Evolutionary conservation across 2,329 filamentous ascomycete species (phyloP).

Genomic region (Sclerotinia trifoliorum): DNA sequence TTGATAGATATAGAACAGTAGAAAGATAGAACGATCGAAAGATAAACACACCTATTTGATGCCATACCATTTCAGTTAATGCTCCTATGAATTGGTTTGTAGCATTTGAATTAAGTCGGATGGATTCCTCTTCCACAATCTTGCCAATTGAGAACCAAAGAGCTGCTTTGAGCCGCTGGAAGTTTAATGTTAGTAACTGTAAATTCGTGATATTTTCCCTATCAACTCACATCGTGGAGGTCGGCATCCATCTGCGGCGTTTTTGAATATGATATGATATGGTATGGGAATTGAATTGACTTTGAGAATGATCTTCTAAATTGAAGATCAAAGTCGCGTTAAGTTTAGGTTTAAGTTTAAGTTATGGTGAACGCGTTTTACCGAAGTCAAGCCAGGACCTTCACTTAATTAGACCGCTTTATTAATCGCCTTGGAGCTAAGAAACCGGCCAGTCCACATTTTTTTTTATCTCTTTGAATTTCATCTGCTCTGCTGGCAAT

Average conservation of each 20-base stretch:
- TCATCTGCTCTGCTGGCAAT: neutral
- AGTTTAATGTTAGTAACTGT: neutral
- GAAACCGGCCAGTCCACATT: neutral
- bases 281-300: neutral
- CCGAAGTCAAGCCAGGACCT: neutral
- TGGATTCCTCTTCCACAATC: conserved; percentile 82
- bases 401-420: neutral
- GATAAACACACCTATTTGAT: conserved; percentile 67
- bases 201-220: neutral
- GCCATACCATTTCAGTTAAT: conserved; percentile 82
- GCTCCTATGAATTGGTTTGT: conserved; percentile 89
- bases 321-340: conserved; percentile 9
- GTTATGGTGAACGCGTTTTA: conserved; percentile 1
- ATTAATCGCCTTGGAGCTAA: neutral
- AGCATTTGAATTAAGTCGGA: conserved; percentile 73
- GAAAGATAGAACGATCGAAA: too few relatives aligned
- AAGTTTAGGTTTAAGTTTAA: neutral
- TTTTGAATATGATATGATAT: conserved; percentile 1
- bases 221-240: conserved; percentile 28
- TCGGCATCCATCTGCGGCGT: conserved; percentile 35
- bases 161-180: conserved; percentile 75
- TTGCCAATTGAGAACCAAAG: conserved; percentile 83
- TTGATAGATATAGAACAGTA: neutral
- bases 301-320: neutral
- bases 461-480: conserved; percentile 2